These are phyloP conservation scores for Alternaria conjuncta DNA, from an alignment of 2,329 filamentous ascomycete genomes.

Conservation along the genomic window DNA sequence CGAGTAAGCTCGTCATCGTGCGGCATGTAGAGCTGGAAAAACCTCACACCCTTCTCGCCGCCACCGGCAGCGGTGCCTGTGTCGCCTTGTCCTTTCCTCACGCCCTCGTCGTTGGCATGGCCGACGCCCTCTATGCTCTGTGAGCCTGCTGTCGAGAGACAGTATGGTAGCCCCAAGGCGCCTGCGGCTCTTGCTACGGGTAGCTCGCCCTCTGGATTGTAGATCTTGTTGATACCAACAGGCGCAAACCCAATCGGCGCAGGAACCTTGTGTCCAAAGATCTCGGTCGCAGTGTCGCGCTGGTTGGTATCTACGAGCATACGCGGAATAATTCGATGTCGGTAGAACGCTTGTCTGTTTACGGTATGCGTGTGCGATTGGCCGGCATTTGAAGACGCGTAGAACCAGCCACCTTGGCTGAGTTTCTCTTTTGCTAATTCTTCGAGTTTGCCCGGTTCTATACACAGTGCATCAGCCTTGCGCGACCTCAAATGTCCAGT, in stretches of 20 bases:
- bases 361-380: slow-evolving; percentile 60
- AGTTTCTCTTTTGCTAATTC: slow-evolving; percentile 63
- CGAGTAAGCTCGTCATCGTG: slow-evolving; percentile 67
- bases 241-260: slow-evolving; percentile 70
- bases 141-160: slow-evolving; percentile 64
- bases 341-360: slow-evolving; percentile 69
- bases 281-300: slow-evolving; percentile 62
- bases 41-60: slow-evolving; percentile 50
- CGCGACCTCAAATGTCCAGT: not conserved
- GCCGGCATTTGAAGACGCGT: slow-evolving; percentile 64
- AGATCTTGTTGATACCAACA: slow-evolving; percentile 71
- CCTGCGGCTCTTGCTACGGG: slow-evolving; percentile 65
- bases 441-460: slow-evolving; percentile 66
- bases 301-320: slow-evolving; percentile 66
- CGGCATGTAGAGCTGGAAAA: slow-evolving; percentile 70
- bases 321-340: slow-evolving; percentile 67
- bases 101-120: slow-evolving; percentile 57
- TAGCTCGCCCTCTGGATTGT: slow-evolving; percentile 64
- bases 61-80: slow-evolving; percentile 6
- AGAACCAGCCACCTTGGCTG: slow-evolving; percentile 65
- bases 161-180: slow-evolving; percentile 66
- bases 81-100: slow-evolving; percentile 1
- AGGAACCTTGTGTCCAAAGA: slow-evolving; percentile 66
- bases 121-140: slow-evolving; percentile 65
- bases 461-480: not conserved